Percentiles rank a stretch among this genome's conserved stretches.
Conservation (phyloP, 2,329 filamentous ascomycete species). For the Microdochium nivale region DNA sequence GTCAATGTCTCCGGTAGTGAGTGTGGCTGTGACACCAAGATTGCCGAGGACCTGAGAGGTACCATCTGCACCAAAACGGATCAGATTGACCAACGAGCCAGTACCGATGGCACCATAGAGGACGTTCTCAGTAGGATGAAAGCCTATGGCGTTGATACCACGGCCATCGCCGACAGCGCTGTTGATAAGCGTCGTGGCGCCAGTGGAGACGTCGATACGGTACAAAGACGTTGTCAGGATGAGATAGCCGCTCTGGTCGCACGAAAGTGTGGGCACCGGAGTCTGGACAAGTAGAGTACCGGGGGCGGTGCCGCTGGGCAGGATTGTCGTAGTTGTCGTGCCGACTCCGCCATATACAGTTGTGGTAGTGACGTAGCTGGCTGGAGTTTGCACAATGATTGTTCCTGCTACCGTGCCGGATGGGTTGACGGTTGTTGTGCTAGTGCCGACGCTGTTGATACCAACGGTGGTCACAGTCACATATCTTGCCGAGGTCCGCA, state of each 20-base stretch:
- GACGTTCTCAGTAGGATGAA: neutral
- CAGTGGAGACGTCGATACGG: neutral
- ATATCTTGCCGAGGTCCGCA: neutral
- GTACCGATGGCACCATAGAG: conserved; percentile 1
- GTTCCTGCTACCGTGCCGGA: neutral
- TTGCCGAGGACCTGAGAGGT: neutral
- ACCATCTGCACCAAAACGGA: neutral
- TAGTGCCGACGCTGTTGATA: neutral
- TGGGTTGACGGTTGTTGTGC: neutral
- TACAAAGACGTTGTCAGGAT: neutral
- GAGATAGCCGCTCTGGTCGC: neutral
- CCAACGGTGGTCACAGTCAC: neutral
- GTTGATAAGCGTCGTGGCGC: neutral
- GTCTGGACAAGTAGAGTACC: conserved; percentile 5
- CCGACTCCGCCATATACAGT: neutral
- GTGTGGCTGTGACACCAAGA: neutral
- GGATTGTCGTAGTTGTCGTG: conserved; percentile 6
- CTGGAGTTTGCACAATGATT: neutral
- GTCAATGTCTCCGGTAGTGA: neutral
- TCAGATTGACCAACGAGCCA: neutral
- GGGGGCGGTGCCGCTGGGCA: conserved; percentile 3
- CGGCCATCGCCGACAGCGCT: neutral
- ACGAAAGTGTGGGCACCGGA: conserved; percentile 1
- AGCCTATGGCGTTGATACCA: conserved; percentile 1
- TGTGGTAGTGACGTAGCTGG: conserved; percentile 1